Conservation (phyloP, 148 eudicot species). For the Diospyros lotus region DNA sequence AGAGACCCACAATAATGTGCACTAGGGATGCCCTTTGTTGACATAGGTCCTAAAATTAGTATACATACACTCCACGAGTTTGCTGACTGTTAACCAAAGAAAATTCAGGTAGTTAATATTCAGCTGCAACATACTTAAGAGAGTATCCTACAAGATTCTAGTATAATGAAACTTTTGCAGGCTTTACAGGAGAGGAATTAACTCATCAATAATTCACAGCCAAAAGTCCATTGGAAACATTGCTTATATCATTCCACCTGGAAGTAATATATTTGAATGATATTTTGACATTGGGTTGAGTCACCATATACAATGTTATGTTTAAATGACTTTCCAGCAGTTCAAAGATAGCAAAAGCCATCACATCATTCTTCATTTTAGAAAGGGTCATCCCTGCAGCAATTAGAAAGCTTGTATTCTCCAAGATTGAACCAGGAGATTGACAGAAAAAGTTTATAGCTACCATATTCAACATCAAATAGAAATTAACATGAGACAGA, state of each 20-base stretch:
- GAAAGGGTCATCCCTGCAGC: neutral
- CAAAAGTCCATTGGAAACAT: neutral
- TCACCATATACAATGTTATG: neutral
- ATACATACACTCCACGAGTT: too few species aligned
- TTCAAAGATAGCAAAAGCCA: neutral
- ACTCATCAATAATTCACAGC: neutral
- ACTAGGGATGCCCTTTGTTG: too few species aligned
- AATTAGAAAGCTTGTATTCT: neutral
- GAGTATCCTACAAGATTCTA: too few species aligned
- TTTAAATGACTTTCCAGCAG: neutral
- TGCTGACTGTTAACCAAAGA: too few species aligned
- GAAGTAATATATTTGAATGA: neutral
- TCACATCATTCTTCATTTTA: neutral
- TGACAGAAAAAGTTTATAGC: neutral
- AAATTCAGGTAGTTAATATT: too few species aligned
- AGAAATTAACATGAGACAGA: conserved; percentile 6
- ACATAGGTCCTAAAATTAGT: too few species aligned
- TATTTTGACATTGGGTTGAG: neutral
- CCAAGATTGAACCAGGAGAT: neutral
- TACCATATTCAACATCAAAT: neutral
- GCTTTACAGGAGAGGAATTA: neutral
- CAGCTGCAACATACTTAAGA: too few species aligned
- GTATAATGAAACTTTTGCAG: too few species aligned
- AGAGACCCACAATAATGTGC: too few species aligned
- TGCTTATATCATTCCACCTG: neutral